Evolutionary conservation across 2,329 filamentous ascomycete species (phyloP), one percentile per base, ranked within the genome.

Genomic region (Albophoma yamanashiensis): DNA sequence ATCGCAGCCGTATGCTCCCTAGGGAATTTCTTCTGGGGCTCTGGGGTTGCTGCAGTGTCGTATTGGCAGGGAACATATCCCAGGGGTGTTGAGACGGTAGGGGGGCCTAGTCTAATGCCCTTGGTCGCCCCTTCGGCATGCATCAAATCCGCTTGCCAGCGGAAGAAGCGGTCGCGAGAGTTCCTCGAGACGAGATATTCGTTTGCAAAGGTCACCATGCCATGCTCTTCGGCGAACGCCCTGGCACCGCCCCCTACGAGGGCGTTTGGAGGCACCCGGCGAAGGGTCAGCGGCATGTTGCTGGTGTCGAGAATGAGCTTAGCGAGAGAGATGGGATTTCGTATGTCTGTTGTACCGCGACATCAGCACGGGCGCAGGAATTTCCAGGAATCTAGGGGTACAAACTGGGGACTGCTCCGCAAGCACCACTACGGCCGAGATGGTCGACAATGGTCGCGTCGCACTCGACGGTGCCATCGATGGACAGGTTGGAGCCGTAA

Each of bases 381-480:
- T 7, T 20, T 27, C 11, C 20, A 9, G 27, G 1, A 20, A 2
- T 9, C 47, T 22, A 17, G 43, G 34, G 57, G 40, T 40, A 81
- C 91, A 72, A 78, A 97, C 93, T 89, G 63, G 91, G 84, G 52
- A 94, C 91, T 52, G 94, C 93, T 65, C 94, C 95, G 65, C 91
- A 95, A 50, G 92, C 94, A 65, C 94, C 94, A 71, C 93, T 97
- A 64, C 92, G 86, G 50, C 95, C 94, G 57, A 88, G 78, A 71
- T 97, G 89, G 69, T 99, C 92, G 47, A 99, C 89, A 59, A 99
- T 84, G 0, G 91, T 92, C 59, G 94, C 94, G 77, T 99, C 94
- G 67, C 92, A 95, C 73, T 99, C 94, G 15, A 97, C 94, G 1
- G 86, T 84, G 1, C 94, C 94, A 66, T 97, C 89, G 63, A 96